Percentiles rank a stretch among this genome's conserved stretches.
Evolutionary conservation across 257 asterid species (phyloP).

Genomic region (Parsonsia alboflavescens): DNA sequence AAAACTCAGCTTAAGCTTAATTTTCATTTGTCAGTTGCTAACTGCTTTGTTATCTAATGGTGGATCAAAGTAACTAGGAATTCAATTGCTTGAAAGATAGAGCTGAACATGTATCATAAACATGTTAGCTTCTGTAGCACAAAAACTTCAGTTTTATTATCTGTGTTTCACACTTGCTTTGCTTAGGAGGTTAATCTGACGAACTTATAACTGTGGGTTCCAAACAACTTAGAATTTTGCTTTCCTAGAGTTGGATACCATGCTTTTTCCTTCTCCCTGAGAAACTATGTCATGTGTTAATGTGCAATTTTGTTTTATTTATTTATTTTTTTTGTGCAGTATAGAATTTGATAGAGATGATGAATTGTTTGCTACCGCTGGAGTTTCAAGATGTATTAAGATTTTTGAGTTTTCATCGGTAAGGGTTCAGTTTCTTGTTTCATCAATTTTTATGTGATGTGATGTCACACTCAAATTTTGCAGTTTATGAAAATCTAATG

Average conservation of each 20-base stretch:
- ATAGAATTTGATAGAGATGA: slow-evolving; percentile 79
- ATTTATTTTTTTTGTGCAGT: slow-evolving; percentile 44
- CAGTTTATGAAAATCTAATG: neutral
- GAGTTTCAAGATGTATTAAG: slow-evolving; percentile 69
- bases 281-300: neutral
- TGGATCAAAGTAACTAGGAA: neutral
- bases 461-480: neutral
- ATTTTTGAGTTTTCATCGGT: slow-evolving; percentile 65
- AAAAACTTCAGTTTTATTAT: neutral
- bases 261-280: neutral
- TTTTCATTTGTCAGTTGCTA: neutral
- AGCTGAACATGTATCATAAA: neutral
- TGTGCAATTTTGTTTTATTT: neutral
- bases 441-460: neutral
- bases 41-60: neutral
- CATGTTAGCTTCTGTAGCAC: neutral
- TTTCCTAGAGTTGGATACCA: neutral
- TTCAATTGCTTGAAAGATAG: neutral
- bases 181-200: neutral
- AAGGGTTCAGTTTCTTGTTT: slow-evolving; percentile 23
- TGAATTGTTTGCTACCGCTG: slow-evolving; percentile 83
- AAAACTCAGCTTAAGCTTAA: no score
- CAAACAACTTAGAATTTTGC: neutral
- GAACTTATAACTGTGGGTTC: neutral
- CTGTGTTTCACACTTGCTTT: neutral